Evolutionary conservation across 1,284 basidiomycete species (phyloP), one percentile per base, ranked within the genome.

Genomic region (Termitomyces sp.): DNA sequence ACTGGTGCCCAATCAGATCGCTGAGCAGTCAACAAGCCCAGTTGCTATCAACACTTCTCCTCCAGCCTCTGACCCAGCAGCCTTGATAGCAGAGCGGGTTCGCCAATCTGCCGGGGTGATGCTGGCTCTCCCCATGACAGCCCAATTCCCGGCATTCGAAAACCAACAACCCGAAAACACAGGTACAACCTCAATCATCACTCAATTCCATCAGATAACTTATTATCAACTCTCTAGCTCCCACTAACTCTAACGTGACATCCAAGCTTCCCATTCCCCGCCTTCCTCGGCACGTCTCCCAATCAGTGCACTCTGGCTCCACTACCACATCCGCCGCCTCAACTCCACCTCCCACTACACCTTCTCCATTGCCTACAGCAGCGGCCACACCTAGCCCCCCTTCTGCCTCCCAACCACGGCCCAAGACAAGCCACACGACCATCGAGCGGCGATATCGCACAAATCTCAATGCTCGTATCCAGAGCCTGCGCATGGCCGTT

Each of bases 401-500:
- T 34, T 31, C 68, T 24, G 24, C 16, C 13, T 34, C 57, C 18
- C 40, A 68, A 63, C 70, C 14, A 1, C 80, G 87, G 3, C 82
- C 86, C n/a, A 91, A 91, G 69, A 91, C 88, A 0, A 91, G 88
- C 54, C 92, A 95, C 67, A 95, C 93, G 9, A 93, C 91, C 21
- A 94, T 95, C 59, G 93, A 95, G 69, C 81, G 93, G 13, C 79
- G 93, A 30, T 91, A 94, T 64, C 82, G 93, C 37, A 93, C 92
- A 14, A 94, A 94, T 67, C 79, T 95, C 54, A 95, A 95, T 64
- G 89, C 91, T 10, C 84, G 91, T 45, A 94, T 95, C 41, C 84
- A 88, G 53, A 86, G 86, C 51, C 75, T 95, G 39, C 84, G 88
- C 52, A 81, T 84, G 62, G 86, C 91, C 9, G 90, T 93, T 1